phyloP scores from a whole-genome alignment of 1,139 yeast genomes.

The Kodamaea anthophila region DNA sequence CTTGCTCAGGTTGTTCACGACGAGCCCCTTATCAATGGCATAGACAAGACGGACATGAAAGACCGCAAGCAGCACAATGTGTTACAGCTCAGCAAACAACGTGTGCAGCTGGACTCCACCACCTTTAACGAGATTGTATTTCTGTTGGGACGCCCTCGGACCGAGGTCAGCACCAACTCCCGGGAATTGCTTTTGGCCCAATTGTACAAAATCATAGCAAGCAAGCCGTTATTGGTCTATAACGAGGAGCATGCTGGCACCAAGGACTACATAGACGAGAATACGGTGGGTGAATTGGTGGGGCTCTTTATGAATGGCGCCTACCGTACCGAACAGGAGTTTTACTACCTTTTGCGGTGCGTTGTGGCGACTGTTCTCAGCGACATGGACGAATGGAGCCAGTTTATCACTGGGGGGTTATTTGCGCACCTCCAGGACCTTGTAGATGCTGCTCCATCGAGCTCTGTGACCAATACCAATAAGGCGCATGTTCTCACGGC shows the following conservation, averaged over 20 bases:
- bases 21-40: conserved; percentile 11
- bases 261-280: conserved; percentile 30
- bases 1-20: conserved; percentile 13
- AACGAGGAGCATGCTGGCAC: conserved; percentile 35
- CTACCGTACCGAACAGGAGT: conserved; percentile 39
- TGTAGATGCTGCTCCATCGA: conserved; percentile 27
- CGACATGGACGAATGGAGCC: conserved; percentile 49
- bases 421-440: conserved; percentile 27
- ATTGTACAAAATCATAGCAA: conserved; percentile 41
- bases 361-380: conserved; percentile 38
- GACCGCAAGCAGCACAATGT: conserved; percentile 28
- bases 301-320: conserved; percentile 26
- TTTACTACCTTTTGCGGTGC: conserved; percentile 38
- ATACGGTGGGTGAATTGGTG: conserved; percentile 28
- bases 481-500: conserved; percentile 41
- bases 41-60: conserved; percentile 11
- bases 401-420: conserved; percentile 36
- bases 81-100: conserved; percentile 24
- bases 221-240: conserved; percentile 34
- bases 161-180: conserved; percentile 43
- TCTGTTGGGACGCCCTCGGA: conserved; percentile 36
- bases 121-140: conserved; percentile 35
- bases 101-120: conserved; percentile 34
- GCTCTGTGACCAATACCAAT: conserved; percentile 31
- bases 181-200: conserved; percentile 48